These are phyloP conservation scores for Boletus holoroseus DNA, from an alignment of 1,284 basidiomycete species.

Conservation along the genomic window DNA sequence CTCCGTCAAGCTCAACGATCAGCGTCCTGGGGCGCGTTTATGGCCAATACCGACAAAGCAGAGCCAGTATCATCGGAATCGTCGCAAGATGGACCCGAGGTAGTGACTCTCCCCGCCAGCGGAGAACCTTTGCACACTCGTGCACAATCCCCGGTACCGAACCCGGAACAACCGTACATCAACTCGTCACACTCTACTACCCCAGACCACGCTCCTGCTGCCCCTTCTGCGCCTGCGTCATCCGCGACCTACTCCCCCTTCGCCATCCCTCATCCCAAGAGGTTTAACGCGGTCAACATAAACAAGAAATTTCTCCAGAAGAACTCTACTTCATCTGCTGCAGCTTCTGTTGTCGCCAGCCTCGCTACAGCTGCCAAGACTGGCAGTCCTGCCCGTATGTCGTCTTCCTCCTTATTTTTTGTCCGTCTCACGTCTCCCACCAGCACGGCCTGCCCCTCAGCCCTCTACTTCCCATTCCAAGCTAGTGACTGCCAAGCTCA, in stretches of 20 bases:
- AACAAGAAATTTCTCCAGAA: constrained; percentile 94
- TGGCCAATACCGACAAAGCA: constrained; percentile 58
- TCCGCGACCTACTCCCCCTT: constrained; percentile 25
- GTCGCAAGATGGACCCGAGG: constrained; percentile 39
- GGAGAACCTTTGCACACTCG: constrained; percentile 9
- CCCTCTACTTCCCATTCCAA: constrained; percentile 61
- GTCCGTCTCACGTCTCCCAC: constrained; percentile 3
- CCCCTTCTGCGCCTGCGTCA: constrained; percentile 16
- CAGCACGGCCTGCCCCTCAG: constrained; percentile 56
- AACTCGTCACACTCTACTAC: constrained; percentile 10
- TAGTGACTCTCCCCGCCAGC: constrained; percentile 14
- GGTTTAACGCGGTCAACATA: constrained; percentile 83
- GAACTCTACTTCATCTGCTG: constrained; percentile 42
- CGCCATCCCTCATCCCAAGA: constrained; percentile 61
- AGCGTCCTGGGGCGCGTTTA: constrained; percentile 72
- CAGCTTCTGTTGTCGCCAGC: constrained; percentile 37
- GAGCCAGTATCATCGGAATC: constrained; percentile 40
- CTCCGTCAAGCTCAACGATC: constrained; percentile 11
- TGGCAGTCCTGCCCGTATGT: constrained; percentile 49
- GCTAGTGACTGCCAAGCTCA: constrained; percentile 80
- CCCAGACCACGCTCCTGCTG: constrained; percentile 22
- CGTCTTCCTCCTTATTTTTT: neutral
- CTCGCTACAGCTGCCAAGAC: constrained; percentile 44
- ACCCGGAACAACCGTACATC: constrained; percentile 9
- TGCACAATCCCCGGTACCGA: constrained; percentile 17